Conservation (phyloP, 305 asterid genomes). For the Euphrasia arctica region DNA sequence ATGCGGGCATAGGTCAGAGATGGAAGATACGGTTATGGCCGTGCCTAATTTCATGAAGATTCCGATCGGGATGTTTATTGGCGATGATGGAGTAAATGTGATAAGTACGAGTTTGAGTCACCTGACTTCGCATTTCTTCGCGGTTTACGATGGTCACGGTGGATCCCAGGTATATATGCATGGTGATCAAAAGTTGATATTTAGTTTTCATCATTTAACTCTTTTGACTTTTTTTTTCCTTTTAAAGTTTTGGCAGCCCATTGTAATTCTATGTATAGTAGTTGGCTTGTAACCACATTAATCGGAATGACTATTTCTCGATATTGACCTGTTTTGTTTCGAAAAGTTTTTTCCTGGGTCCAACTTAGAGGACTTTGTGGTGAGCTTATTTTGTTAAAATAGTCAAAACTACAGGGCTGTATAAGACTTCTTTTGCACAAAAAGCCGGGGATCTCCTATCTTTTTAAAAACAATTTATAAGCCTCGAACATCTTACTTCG, state of each 20-base stretch:
- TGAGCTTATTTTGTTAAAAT: not conserved
- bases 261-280: not conserved
- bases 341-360: not conserved
- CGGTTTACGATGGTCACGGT: slow-evolving; percentile 96
- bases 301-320: not conserved
- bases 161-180: slow-evolving; percentile 66
- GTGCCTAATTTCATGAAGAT: slow-evolving; percentile 68
- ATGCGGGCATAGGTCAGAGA: slow-evolving; percentile 74
- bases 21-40: slow-evolving; percentile 72
- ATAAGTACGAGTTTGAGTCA: slow-evolving; percentile 58
- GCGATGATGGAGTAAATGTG: slow-evolving; percentile 48
- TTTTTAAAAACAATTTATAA: not conserved
- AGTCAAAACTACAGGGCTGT: not conserved
- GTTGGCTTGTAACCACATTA: not conserved
- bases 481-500: not conserved
- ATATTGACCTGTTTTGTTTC: not conserved
- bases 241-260: not conserved
- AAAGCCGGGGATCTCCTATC: not conserved
- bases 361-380: not conserved
- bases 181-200: slow-evolving; percentile 1
- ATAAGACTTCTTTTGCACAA: not conserved
- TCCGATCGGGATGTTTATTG: slow-evolving; percentile 73
- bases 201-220: not conserved
- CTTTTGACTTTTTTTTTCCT: not conserved
- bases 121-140: slow-evolving; percentile 73